Percentiles rank a stretch among this genome's conserved stretches.
phyloP scores from a whole-genome alignment of 768 basidiomycete species.

The Agrocybe praecox region DNA sequence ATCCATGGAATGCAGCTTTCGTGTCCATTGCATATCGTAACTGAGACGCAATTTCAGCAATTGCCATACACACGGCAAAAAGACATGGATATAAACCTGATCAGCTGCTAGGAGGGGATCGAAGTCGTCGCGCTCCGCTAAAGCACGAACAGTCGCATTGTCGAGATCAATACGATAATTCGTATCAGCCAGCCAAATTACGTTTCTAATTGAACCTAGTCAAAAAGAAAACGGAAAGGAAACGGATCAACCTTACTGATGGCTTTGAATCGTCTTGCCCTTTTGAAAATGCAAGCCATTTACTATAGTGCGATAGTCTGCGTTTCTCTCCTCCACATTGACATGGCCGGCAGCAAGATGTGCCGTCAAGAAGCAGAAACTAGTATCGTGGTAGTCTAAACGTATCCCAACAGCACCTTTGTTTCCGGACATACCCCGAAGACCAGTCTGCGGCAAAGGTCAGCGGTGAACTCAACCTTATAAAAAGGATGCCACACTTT shows the following conservation, averaged over 20 bases:
- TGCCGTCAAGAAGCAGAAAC: constrained; percentile 93
- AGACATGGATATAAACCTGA: constrained; percentile 58
- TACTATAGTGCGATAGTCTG: constrained; percentile 88
- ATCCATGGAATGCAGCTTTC: constrained; percentile 78
- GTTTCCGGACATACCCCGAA: constrained; percentile 94
- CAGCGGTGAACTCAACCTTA: neutral
- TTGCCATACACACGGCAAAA: neutral
- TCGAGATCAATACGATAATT: constrained; percentile 94
- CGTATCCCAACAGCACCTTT: constrained; percentile 97
- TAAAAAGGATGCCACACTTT: constrained; percentile 56
- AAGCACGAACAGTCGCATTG: constrained; percentile 75
- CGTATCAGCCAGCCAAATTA: constrained; percentile 93
- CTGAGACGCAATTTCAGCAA: constrained; percentile 27
- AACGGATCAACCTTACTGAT: constrained; percentile 66
- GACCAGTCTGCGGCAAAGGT: constrained; percentile 60
- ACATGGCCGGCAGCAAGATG: constrained; percentile 96
- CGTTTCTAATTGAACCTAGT: constrained; percentile 56
- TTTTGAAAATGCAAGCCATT: constrained; percentile 84
- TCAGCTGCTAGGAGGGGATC: constrained; percentile 80
- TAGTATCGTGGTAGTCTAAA: constrained; percentile 88
- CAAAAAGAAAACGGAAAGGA: neutral
- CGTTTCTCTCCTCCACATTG: constrained; percentile 88
- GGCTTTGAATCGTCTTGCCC: constrained; percentile 86
- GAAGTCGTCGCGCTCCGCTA: constrained; percentile 65
- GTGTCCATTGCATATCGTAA: constrained; percentile 72